Base-by-base conservation (phyloP, 2,329 filamentous ascomycete genomes). In the Aspergillus chevalieri region DNA sequence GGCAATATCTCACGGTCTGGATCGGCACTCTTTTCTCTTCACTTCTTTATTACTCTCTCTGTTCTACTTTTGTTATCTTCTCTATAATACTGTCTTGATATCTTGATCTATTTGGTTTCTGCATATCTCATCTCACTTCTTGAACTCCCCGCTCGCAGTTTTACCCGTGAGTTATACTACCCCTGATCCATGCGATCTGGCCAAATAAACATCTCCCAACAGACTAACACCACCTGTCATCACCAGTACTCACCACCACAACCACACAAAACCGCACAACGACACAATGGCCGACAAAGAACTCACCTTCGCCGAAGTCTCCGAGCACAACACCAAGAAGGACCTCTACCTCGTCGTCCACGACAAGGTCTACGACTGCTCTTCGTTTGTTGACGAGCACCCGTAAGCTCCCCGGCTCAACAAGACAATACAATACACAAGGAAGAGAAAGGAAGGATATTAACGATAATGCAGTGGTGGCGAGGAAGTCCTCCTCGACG, bases 401-500 rank as follows among this genome's bases (percentile, higher is more conserved):
- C 93, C 93, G 83, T 86, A 83, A 59, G 82, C 81, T 36, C 17
- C 44, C 26, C 47, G 48, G 9, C 9, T 42, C 17, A 3, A 42
- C 9, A 15, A n/a, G n/a, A 39, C 7, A 39, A 6, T 6, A 42
- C 19, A 42, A 19, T 36, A n/a, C 34, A 19, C 34, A 43, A n/a
- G 4, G 10, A 19, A 7, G 21, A 41, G 28, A 28, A 22, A 22
- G 21, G 21, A 22, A 24, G 9, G 4, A 14, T 9, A 33, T 34
- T 28, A 44, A 43, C 51, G 39, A 17, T 48, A 52, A 57, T 67
- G 97, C 67, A 97, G 93, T 64, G 93, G 93, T 78, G 93, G 93
- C 77, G 93, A 98, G 77, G 93, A 98, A 78, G 93, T 98, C 62
- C 78, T 98, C 56, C 86, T 98, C 61, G 93, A 98, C 62, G 91